phyloP scores from a whole-genome alignment of 192 early-diverging fungal species.

The Gamsiella multidivaricata region DNA sequence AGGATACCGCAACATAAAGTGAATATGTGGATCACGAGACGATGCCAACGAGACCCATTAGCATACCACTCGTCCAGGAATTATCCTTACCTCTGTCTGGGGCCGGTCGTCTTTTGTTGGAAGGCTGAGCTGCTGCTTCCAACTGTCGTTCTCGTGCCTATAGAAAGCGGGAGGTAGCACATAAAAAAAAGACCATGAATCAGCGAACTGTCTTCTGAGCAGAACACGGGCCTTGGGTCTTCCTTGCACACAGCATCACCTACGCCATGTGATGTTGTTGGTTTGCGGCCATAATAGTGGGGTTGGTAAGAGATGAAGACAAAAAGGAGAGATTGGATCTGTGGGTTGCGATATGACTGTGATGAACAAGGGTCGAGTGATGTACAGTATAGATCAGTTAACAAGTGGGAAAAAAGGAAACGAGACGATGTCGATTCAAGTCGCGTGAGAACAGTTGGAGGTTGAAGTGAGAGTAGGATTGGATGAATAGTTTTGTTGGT shows the following conservation, averaged over 20 bases:
- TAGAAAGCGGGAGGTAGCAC: conserved; percentile 2
- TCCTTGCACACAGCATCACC: conserved; percentile 1
- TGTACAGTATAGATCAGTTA: not conserved
- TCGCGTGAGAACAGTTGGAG: conserved; percentile 10
- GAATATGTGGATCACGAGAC: not conserved
- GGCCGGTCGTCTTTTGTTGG: conserved; percentile 91
- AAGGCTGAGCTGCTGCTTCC: conserved; percentile 80
- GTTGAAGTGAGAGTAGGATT: not conserved
- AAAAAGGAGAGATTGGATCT: not conserved
- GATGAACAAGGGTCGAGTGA: not conserved
- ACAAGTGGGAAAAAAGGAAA: not conserved
- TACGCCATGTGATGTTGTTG: conserved; percentile 49
- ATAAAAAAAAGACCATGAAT: not conserved
- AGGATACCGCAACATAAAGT: not conserved
- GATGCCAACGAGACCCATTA: no score
- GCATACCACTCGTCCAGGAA: no score
- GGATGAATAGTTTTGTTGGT: not conserved
- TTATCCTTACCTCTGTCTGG: conserved; percentile 90
- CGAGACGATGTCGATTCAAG: not conserved
- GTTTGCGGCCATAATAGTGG: conserved; percentile 29
- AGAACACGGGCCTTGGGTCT: not conserved
- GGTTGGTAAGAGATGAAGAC: not conserved
- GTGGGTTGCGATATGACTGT: not conserved
- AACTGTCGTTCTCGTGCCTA: conserved; percentile 74
- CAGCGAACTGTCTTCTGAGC: not conserved